Percentiles rank a stretch among this genome's conserved stretches.
These are phyloP conservation scores for Tetrahymena borealis DNA, from an alignment of 73 alveolate genomes.

Conservation along the genomic window DNA sequence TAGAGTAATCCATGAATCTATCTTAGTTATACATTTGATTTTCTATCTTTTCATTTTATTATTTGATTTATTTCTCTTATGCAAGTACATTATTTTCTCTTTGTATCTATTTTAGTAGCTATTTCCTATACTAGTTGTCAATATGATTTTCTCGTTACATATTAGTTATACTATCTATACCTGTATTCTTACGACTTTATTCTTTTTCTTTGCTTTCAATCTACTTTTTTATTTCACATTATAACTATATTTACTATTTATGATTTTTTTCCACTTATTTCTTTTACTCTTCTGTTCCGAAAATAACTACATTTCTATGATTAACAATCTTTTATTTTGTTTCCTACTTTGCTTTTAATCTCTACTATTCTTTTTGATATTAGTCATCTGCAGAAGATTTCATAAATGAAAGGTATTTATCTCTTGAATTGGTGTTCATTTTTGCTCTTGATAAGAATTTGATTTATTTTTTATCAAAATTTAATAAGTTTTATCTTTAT, in stretches of 20 bases:
- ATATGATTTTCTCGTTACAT: not conserved
- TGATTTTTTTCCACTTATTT: not conserved
- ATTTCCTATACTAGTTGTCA: not conserved
- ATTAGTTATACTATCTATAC: not conserved
- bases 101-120: not conserved
- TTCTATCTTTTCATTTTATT: not conserved
- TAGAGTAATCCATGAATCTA: not conserved
- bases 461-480: not conserved
- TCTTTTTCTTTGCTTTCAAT: not conserved
- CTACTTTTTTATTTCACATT: not conserved
- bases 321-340: not conserved
- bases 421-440: not conserved
- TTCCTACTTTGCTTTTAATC: not conserved
- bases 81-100: not conserved
- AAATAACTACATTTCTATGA: not conserved
- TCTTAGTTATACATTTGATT: not conserved
- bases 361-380: not conserved
- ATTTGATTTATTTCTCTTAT: not conserved
- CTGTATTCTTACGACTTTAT: not conserved
- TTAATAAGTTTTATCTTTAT: too few relatives aligned
- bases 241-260: not conserved
- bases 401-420: not conserved
- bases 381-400: not conserved
- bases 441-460: not conserved
- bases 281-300: not conserved